Conservation (phyloP, 805 yeast genomes). For the Suhomyces kilbournensis region DNA sequence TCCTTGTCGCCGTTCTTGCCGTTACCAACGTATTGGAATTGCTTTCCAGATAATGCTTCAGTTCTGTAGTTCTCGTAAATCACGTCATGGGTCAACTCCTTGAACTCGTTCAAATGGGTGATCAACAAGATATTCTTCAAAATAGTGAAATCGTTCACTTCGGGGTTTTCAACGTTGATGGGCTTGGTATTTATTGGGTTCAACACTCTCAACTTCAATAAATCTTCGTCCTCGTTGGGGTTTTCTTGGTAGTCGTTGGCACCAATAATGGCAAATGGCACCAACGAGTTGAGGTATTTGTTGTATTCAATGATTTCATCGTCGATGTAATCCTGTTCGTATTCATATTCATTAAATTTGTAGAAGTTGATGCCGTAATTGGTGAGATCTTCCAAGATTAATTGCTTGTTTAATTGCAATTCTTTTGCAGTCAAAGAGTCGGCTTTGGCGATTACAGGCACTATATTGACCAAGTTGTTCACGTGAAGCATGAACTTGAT, state of each 20-base stretch:
- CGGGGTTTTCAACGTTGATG: conserved; percentile 66
- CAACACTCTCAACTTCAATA: conserved; percentile 52
- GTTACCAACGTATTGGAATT: conserved; percentile 34
- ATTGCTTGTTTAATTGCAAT: conserved; percentile 64
- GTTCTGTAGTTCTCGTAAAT: conserved; percentile 89
- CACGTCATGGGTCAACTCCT: conserved; percentile 83
- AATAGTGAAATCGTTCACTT: conserved; percentile 74
- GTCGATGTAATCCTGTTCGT: conserved; percentile 48
- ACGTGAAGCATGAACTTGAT: conserved; percentile 41
- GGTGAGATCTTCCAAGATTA: conserved; percentile 75
- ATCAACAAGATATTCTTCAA: conserved; percentile 76
- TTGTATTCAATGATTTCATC: conserved; percentile 66
- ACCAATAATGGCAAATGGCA: conserved; percentile 70
- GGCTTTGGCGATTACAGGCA: conserved; percentile 44
- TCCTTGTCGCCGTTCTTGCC: conserved; percentile 14
- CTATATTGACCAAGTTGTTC: conserved; percentile 40
- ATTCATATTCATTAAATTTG: conserved; percentile 64
- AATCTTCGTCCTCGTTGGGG: conserved; percentile 33
- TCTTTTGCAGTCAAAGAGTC: conserved; percentile 42
- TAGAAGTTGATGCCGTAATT: conserved; percentile 68
- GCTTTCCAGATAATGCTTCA: conserved; percentile 70
- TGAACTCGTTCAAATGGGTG: conserved; percentile 83
- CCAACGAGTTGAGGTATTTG: conserved; percentile 57
- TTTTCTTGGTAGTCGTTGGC: conserved; percentile 58
- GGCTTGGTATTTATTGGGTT: conserved; percentile 49